A percentile compares a stretch with the other conserved stretches of the same genome.
Evolutionary conservation across 1,139 yeast genomes (phyloP).

Genomic region (Insectozyma bohioensis): DNA sequence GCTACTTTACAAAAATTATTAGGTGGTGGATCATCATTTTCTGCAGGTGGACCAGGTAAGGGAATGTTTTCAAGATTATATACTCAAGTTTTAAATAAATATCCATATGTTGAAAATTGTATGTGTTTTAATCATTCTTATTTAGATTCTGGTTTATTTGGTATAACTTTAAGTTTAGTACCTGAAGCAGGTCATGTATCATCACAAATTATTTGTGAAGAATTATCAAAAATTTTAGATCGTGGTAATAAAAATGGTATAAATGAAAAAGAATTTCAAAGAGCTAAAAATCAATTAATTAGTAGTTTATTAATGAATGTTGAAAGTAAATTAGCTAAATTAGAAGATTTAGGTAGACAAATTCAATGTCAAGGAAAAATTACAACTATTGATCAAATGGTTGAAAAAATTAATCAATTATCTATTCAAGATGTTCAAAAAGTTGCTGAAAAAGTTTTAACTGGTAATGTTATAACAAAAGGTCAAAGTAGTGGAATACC

Average conservation of each 20-base stretch:
- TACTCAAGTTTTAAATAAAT: conserved; percentile 86
- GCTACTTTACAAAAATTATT: conserved; percentile 87
- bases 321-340: conserved; percentile 85
- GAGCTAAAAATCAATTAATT: conserved; percentile 91
- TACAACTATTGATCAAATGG: conserved; percentile 83
- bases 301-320: conserved; percentile 91
- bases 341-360: conserved; percentile 95
- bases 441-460: conserved; percentile 75
- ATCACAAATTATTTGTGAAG: conserved; percentile 78
- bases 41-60: conserved; percentile 99
- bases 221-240: conserved; percentile 63
- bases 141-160: conserved; percentile 88
- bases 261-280: conserved; percentile 66
- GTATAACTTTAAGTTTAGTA: conserved; percentile 79
- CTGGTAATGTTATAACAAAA: conserved; percentile 55
- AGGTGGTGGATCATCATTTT: conserved; percentile 98
- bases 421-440: conserved; percentile 65
- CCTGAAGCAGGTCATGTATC: conserved; percentile 85
- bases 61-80: conserved; percentile 97
- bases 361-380: conserved; percentile 79
- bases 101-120: conserved; percentile 89
- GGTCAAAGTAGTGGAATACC: conserved; percentile 65
- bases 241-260: conserved; percentile 56
- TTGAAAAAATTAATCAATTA: conserved; percentile 66
- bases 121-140: conserved; percentile 87